phyloP scores from a whole-genome alignment of 2,329 filamentous ascomycete species.

The Botrytis pseudocinerea region DNA sequence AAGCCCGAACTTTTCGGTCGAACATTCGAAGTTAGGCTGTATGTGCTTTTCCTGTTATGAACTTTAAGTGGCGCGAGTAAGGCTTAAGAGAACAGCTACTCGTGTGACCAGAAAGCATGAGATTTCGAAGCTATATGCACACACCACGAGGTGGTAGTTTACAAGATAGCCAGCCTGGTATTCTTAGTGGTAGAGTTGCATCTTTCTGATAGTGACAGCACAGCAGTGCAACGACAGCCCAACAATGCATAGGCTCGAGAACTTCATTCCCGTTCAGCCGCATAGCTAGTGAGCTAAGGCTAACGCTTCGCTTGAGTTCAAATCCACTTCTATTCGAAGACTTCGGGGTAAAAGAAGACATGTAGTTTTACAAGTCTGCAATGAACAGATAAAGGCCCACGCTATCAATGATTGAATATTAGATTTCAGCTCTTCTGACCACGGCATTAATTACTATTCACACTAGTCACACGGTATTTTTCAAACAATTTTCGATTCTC shows the following conservation, averaged over 20 bases:
- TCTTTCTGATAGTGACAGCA: no score
- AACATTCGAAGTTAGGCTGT: neutral
- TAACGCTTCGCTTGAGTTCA: neutral
- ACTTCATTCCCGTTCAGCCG: no score
- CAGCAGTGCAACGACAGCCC: no score
- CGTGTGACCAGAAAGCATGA: no score
- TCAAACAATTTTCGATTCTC: neutral
- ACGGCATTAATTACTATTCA: neutral
- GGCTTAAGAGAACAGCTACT: neutral
- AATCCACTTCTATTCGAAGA: neutral
- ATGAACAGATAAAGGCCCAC: neutral
- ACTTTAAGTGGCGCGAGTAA: neutral
- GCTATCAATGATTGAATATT: neutral
- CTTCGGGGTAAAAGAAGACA: accelerated
- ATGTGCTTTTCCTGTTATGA: neutral
- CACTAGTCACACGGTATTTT: neutral
- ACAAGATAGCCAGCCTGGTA: no score
- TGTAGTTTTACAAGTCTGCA: neutral
- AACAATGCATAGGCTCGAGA: no score
- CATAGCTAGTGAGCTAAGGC: neutral
- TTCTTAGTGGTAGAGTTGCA: no score
- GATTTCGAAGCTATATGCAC: no score
- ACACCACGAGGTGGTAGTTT: no score
- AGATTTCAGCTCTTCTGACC: neutral
- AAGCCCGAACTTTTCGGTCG: neutral